Conservation (phyloP, 2,329 filamentous ascomycete species). For the Aureobasidium musti region DNA sequence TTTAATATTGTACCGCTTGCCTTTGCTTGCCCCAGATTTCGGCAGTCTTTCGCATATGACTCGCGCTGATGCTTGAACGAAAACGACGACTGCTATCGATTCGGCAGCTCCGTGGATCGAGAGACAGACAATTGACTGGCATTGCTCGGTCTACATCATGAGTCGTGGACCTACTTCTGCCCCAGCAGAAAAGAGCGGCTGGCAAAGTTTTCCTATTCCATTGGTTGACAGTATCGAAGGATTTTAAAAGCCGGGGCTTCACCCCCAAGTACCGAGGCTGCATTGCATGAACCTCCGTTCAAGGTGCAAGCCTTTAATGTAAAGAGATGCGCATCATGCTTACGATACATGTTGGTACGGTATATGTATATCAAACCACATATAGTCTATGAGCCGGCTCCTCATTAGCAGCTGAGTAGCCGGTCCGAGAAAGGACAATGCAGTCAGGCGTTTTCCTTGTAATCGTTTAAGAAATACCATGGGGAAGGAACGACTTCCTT, state of each 20-base stretch:
- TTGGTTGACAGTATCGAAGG: not conserved
- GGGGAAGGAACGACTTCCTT: not conserved
- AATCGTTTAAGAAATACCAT: not conserved
- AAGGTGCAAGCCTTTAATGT: not conserved
- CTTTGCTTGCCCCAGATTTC: not conserved
- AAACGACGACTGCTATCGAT: not conserved
- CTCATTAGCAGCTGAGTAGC: not conserved
- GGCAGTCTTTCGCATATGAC: not conserved
- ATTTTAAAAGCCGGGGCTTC: not conserved
- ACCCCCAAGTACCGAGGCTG: conserved; percentile 4
- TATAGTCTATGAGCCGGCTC: not conserved
- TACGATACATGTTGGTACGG: not conserved
- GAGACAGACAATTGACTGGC: not conserved
- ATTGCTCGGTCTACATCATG: not conserved
- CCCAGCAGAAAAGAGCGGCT: not conserved
- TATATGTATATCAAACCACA: too few relatives aligned
- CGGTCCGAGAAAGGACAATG: too few relatives aligned
- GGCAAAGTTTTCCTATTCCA: not conserved
- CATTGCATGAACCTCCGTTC: conserved; percentile 22
- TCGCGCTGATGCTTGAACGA: not conserved
- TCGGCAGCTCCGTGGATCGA: not conserved
- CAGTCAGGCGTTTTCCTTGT: too few relatives aligned
- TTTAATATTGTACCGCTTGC: not conserved
- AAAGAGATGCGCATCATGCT: not conserved
- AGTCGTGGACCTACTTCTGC: conserved; percentile 1